Evolutionary conservation across 192 early-diverging fungal species (phyloP).

Genomic region (Backusella mclennaniae): DNA sequence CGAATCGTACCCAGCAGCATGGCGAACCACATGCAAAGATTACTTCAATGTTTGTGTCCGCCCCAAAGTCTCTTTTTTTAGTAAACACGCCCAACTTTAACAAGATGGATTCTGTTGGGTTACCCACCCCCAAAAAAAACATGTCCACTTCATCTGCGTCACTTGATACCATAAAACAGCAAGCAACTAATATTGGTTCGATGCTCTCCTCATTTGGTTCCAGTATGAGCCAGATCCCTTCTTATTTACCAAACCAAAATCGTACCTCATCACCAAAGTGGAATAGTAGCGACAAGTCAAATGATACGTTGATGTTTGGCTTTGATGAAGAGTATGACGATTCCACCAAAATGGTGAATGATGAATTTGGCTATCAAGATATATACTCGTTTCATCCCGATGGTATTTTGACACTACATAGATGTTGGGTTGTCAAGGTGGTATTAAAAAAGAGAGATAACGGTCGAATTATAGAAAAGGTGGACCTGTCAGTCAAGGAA

Average conservation of each 20-base stretch:
- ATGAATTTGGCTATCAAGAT: conserved; percentile 45
- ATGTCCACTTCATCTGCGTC: not conserved
- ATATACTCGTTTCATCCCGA: conserved; percentile 55
- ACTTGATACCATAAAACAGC: conserved; percentile 14
- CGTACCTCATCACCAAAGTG: conserved; percentile 9
- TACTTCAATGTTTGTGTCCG: conserved; percentile 29
- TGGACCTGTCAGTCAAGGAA: conserved; percentile 47
- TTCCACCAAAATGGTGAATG: conserved; percentile 41
- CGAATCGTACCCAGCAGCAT: not conserved
- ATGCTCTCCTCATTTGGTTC: conserved; percentile 27
- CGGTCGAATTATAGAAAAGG: conserved; percentile 44
- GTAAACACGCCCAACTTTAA: not conserved
- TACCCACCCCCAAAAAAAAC: not conserved
- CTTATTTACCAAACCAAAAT: not conserved
- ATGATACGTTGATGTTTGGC: conserved; percentile 34
- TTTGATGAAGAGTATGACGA: conserved; percentile 37
- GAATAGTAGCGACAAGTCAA: conserved; percentile 21
- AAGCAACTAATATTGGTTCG: conserved; percentile 26
- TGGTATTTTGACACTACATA: conserved; percentile 56
- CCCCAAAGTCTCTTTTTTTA: conserved; percentile 13
- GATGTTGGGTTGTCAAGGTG: conserved; percentile 49
- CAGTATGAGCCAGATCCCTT: conserved; percentile 17
- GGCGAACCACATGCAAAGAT: conserved; percentile 24
- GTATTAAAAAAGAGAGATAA: conserved; percentile 43
- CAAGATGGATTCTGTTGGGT: not conserved